Evolutionary conservation across 108 stramenopile genomes (phyloP).

Genomic region (Cyclotella atomus): DNA sequence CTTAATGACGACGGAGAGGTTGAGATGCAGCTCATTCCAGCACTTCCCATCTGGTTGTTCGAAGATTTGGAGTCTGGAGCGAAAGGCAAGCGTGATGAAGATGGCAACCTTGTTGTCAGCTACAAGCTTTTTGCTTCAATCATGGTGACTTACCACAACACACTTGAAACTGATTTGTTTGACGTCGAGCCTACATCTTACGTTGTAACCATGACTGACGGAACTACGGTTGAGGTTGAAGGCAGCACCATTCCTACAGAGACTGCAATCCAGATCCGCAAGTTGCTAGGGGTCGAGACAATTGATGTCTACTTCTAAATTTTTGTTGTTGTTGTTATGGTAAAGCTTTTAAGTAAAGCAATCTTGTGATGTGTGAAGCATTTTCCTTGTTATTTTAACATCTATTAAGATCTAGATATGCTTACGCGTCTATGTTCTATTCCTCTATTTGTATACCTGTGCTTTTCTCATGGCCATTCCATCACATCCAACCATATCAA

Average conservation of each 20-base stretch:
- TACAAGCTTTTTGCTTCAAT: conserved; percentile 93
- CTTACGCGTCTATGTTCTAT: too few species aligned
- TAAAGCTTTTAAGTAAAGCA: too few species aligned
- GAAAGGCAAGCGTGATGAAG: conserved; percentile 67
- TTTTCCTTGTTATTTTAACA: too few species aligned
- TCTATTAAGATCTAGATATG: too few species aligned
- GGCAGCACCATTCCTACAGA: conserved; percentile 68
- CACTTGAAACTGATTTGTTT: conserved; percentile 73
- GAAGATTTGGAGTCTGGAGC: conserved; percentile 62
- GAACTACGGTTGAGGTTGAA: conserved; percentile 58
- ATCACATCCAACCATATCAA: too few species aligned
- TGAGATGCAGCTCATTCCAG: conserved; percentile 85
- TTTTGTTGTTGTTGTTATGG: neutral
- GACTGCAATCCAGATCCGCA: conserved; percentile 76
- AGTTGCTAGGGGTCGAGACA: conserved; percentile 63
- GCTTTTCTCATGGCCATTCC: too few species aligned
- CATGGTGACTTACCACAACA: conserved; percentile 92
- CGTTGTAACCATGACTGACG: conserved; percentile 79
- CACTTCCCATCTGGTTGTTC: conserved; percentile 92
- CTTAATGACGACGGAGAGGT: conserved; percentile 76
- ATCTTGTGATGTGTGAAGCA: too few species aligned
- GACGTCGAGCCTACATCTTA: conserved; percentile 79
- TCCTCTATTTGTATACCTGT: too few species aligned
- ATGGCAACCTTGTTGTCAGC: conserved; percentile 76
- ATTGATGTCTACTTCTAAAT: conserved; percentile 88